Base-by-base conservation (phyloP, 352 stramenopile genomes). In the Pythium sukuiense region DNA sequence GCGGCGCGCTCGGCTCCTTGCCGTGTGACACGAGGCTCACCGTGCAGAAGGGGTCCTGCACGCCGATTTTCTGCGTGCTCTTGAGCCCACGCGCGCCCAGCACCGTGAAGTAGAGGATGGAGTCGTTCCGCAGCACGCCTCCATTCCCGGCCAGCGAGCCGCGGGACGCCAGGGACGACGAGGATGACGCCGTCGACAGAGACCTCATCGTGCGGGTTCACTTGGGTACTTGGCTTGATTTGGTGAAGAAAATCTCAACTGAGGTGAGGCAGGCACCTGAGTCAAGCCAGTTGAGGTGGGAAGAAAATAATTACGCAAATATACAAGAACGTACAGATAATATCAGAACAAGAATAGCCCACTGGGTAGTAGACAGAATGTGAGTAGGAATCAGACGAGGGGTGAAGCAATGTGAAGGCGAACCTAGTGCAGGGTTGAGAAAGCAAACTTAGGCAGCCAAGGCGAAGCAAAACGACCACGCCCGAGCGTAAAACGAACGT, bases 31-130 rank as follows among this genome's bases (percentile, higher is more conserved):
- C 71, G 33, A 92, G 72, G 61, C 86, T 77, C 45, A 88, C 76
- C 24, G 76, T 76, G 61, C 80, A 89, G 74, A 79, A 92, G 39
- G 83, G 83, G 73, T 92, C 83, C 69, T 92, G 83, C 50, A 89
- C 81, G 57, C 84, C 84, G 58, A 92, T 57, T 30, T 74, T 76
- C 72, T 90, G 81, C 70, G 82, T 87, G 39, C 76, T 71, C 72
- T 90, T 92, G 61, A 92, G 71, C 30, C 85, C 80, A 48, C 80
- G 80, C 48, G 75, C 84, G 55, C 73, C 76, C 13, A 90, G 66
- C 52, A 92, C 78, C 45, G 80, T 89, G 60, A 90, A 65, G 63
- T 89, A 90, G 33, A 90, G 58, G 29, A 92, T 80, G 24, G 80
- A 80, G 71, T 92, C 81, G 54, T 89, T 92, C 30, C 80, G 81